Evolutionary conservation across 2,329 filamentous ascomycete species (phyloP).

Genomic region (Cryphonectria nitschkei): DNA sequence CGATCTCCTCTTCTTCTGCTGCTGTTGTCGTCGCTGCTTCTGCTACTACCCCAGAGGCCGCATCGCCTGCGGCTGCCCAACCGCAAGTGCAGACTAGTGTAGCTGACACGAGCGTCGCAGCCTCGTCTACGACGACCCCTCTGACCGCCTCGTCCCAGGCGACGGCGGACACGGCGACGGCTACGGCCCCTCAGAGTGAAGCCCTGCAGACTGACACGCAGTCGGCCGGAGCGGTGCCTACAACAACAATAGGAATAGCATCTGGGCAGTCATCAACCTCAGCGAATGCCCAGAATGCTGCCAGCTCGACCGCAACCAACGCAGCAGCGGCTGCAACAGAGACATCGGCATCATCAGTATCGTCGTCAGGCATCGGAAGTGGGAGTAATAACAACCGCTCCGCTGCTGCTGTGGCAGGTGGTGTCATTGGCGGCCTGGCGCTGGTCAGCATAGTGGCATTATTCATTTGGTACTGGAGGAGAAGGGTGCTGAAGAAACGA

Average conservation of each 20-base stretch:
- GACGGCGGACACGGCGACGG: background rate
- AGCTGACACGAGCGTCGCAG: conserved; percentile 43
- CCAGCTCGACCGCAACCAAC: conserved; percentile 32
- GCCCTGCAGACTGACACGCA: conserved; percentile 15
- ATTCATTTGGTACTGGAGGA: conserved; percentile 55
- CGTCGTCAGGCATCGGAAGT: conserved; percentile 13
- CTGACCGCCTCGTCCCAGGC: conserved; percentile 30
- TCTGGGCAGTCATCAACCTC: conserved; percentile 25
- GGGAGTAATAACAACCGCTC: conserved; percentile 37
- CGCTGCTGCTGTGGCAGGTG: conserved; percentile 53
- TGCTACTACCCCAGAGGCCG: conserved; percentile 29
- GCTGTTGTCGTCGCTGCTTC: conserved; percentile 28
- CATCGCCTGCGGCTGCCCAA: conserved; percentile 31
- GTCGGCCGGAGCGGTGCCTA: conserved; percentile 18
- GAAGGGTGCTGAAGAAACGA: conserved; percentile 46
- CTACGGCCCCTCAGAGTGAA: conserved; percentile 27
- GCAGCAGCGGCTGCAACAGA: conserved; percentile 25
- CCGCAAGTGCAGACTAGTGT: conserved; percentile 37
- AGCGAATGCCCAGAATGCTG: conserved; percentile 8
- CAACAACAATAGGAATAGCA: conserved; percentile 29
- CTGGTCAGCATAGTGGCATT: conserved; percentile 51
- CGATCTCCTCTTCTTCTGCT: conserved; percentile 24
- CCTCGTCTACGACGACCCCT: conserved; percentile 20
- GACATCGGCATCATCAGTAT: background rate
- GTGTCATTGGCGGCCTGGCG: conserved; percentile 54